Evolutionary conservation across 495 filamentous ascomycete genomes (phyloP), one percentile per base, ranked within the genome.

Genomic region (Neurospora hispaniola): DNA sequence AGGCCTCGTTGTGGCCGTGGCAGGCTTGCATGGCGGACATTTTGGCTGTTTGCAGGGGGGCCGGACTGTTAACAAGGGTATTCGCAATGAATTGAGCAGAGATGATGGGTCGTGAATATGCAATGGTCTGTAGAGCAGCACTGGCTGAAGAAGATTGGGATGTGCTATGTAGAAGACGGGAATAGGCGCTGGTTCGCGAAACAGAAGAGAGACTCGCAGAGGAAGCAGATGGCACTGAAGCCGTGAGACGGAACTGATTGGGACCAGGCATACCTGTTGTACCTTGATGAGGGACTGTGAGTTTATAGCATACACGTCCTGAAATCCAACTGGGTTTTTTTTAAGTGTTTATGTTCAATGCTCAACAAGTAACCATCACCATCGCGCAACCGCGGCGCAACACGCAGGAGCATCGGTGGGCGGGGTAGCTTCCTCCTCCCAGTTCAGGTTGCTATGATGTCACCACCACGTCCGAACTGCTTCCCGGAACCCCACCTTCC

Each of bases 1-100:
- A 81, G 73, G 91, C 91, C 81, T 89, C 87, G 74, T 80, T 86
- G 75, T 88, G 86, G 79, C 85, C 84, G 79, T 84, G 81, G 76
- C 75, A 80, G 12, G 84, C 85, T 70, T 81, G 82, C 84, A 86
- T 85, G 23, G 84, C 81, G 72, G 85, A 85, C 85, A 86, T 86
- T 39, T 76, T 85, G 81, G 80, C 81, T 75, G 72, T 71, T 71
- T 62, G 69, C 35, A 46, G 16, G 1, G 72, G 38, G 1, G 66
- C 4, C 16, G 74, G 40, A 10, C 14, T 74, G 20, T 68, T 71
- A 44, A 44, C n/a, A n/a, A 72, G 23, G 23, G 14, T 8, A 62
- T 2, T 12, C 5, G 38, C 39, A 71, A 18, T 12, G 40, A 39
- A 54, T 11, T 71, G 42, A 39, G 42, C 12, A 20, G 39, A 40